Evolutionary conservation across 148 eudicot species (phyloP), one percentile per base, ranked within the genome.

Genomic region (Pharnaceum exiguum): DNA sequence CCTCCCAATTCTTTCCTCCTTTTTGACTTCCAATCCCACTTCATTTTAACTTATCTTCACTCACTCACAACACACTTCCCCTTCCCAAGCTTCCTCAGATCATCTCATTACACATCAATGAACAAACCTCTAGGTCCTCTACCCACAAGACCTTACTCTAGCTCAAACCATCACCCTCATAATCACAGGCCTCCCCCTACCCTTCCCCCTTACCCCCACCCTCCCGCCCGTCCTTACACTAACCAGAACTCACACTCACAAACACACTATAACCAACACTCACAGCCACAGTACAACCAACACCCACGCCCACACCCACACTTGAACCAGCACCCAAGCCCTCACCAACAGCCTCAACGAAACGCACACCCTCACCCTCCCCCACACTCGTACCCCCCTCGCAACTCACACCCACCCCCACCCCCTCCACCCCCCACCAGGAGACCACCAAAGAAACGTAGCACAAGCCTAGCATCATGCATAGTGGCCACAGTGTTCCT

Each of bases 401-500:
- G 52, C 6, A n/a, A n/a, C n/a, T n/a, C n/a, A n/a, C 45, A 64
- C 10, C 59, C 10, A 1, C 68, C 7, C 6, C 59, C 39, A 51
- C 43, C 70, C 46, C 56, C 31, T 44, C 67, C 40, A 7, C 26
- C 58, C 6, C 10, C 54, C 16, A 43, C 43, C 11, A 23, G 26
- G 7, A 24, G 28, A 6, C 66, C 63, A 22, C 46, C 71, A 5
- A 53, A 49, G 4, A 46, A 57, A 60, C 36, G 83, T 28, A 73
- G 84, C 0, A 74, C 94, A 17, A 89, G 73, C 53, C 68, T 89
- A 10, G 80, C 94, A 1, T 85, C 94, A 1, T 85, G 93, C 74
- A 73, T 89, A 5, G 83, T 89, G 8, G 94, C 89, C 19, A 75
- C 94, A 1, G 61, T 84, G 18, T 90, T 90, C 80, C 67, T 90